These are phyloP conservation scores for Mortierella polycephala DNA, from an alignment of 371 early-diverging fungal species.

Conservation along the genomic window DNA sequence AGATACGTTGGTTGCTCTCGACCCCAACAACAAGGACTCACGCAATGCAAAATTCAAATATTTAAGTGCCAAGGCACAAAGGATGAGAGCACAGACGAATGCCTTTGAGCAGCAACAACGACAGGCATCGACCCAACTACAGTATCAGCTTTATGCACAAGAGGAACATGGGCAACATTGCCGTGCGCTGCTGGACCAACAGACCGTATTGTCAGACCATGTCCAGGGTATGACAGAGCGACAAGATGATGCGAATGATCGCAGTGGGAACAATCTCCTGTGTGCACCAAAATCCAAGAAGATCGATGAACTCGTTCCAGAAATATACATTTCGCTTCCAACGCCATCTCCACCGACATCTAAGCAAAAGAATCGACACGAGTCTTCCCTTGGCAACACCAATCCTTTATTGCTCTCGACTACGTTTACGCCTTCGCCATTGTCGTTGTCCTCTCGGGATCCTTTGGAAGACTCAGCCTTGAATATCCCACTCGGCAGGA, in stretches of 20 bases:
- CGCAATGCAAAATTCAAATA: conserved; percentile 32
- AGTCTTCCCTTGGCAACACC: conserved; percentile 3
- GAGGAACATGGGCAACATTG: background rate
- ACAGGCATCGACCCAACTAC: background rate
- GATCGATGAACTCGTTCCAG: conserved; percentile 10
- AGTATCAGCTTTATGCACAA: background rate
- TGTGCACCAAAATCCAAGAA: background rate
- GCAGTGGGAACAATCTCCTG: background rate
- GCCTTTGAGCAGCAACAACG: background rate
- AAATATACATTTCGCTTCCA: conserved; percentile 23
- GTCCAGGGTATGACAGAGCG: no score
- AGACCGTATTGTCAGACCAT: no score
- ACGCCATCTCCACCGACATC: conserved; percentile 34
- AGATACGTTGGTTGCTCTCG: conserved; percentile 28
- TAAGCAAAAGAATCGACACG: conserved; percentile 7
- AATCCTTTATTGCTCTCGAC: conserved; percentile 8
- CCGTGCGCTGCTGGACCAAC: no score
- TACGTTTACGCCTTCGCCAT: conserved; percentile 21
- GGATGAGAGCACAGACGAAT: background rate
- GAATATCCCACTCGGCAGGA: background rate
- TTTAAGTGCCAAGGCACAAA: background rate
- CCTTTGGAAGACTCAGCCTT: background rate
- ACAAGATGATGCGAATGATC: no score
- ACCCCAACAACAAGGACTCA: conserved; percentile 23
- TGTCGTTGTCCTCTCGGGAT: background rate